Evolutionary conservation across 257 asterid genomes (phyloP).

Genomic region (Rehmannia glutinosa): DNA sequence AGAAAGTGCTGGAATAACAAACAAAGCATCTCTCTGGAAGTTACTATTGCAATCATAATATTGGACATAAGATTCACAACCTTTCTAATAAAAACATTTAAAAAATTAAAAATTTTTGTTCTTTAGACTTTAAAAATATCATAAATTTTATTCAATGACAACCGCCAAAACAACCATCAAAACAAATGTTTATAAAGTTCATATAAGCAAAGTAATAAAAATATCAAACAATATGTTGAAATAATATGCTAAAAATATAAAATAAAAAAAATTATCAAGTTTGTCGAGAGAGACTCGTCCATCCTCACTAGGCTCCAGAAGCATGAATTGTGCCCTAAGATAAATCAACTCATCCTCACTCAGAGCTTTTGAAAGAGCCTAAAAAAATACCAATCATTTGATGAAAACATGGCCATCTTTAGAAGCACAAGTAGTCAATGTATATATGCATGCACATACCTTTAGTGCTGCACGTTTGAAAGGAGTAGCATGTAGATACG

Average conservation of each 20-base stretch:
- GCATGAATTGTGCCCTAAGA: constrained; percentile 87
- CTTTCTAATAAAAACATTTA: too few species aligned
- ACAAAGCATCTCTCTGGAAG: not conserved
- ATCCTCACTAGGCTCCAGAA: constrained; percentile 79
- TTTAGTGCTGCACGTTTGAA: constrained; percentile 92
- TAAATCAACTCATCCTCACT: constrained; percentile 81
- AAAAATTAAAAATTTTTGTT: too few species aligned
- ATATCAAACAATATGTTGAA: too few species aligned
- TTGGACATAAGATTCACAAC: not conserved
- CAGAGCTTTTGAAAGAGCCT: constrained; percentile 93
- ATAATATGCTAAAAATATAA: too few species aligned
- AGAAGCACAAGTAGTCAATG: not conserved
- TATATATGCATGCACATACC: constrained; percentile 34
- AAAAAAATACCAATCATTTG: not conserved
- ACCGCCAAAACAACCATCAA: too few species aligned
- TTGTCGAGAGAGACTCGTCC: constrained; percentile 65
- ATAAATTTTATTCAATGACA: too few species aligned
- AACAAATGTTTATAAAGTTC: too few species aligned
- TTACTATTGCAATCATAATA: too few species aligned
- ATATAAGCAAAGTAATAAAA: too few species aligned
- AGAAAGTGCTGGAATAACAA: not conserved
- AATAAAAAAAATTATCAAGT: too few species aligned
- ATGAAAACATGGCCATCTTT: not conserved
- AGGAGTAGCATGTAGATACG: constrained; percentile 83
- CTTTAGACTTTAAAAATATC: too few species aligned